Base-by-base conservation (phyloP, 2,329 filamentous ascomycete genomes). In the Penicillium sp. region DNA sequence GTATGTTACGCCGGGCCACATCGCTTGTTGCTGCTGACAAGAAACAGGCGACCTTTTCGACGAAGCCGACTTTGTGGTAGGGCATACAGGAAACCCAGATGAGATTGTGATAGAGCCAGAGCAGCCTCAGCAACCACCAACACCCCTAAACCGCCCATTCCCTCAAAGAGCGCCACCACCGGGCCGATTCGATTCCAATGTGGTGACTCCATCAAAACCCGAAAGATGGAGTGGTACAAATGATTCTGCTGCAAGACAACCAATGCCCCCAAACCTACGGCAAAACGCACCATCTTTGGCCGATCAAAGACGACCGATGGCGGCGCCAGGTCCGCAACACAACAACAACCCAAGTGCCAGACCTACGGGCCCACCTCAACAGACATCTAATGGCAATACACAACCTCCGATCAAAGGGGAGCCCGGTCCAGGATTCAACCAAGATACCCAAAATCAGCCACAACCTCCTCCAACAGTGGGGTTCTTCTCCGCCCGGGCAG, bases 1-100 rank as follows among this genome's bases (percentile, higher is more conserved):
- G 77, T 79, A 69, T 53, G 76, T 61, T 16, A 3, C 40, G 10
- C 10, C 13, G 2, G 16, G 19, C 11, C 4, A 5, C 10, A 11
- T 13, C 24, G 4, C 7, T 46, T 24, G 3, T 40, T 16, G 1
- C 60, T 16, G 27, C 68, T 74, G 63, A 73, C 49, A 2, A 16
- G 27, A 14, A 22, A 33, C 46, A 77, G 78, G 78, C 72, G 76
- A 83, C 82, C 86, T 91, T 60, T 89, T 92, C 70, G 89, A 92
- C 68, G 89, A 91, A 75, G 88, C 85, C 53, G 90, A 92, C 72
- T 92, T 93, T 70, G 87, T 84, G 50, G 87, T 89, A 7, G 78
- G 83, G 10, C 83, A 90, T 62, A 85, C 89, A 31, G 88, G 84
- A 19, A 88, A 92, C 68, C 89, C 90, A 4, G 90, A 95, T 71